phyloP scores from a whole-genome alignment of 306 rosid species.

The Quercus gilva region DNA sequence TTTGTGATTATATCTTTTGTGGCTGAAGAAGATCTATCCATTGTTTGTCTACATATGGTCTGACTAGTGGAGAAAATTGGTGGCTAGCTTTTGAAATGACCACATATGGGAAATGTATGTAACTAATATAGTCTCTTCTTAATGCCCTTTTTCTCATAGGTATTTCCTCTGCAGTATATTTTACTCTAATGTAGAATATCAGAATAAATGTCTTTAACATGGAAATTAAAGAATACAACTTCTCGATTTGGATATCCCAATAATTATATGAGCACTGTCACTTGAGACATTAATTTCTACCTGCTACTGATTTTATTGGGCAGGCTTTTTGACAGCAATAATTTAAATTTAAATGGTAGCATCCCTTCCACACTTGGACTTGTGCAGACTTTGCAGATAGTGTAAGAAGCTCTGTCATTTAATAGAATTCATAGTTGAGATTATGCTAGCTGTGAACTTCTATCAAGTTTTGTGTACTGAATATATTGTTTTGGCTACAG shows the following conservation, averaged over 20 bases:
- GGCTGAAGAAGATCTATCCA: neutral
- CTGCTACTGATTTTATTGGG: neutral
- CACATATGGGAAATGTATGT: neutral
- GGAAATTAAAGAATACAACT: neutral
- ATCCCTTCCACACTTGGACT: constrained; percentile 65
- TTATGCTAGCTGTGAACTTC: neutral
- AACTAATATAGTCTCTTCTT: neutral
- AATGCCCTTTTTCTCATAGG: neutral
- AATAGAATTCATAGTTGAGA: neutral
- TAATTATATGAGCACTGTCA: neutral
- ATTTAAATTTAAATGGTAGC: constrained; percentile 37
- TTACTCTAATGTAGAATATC: neutral
- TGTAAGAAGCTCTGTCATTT: constrained; percentile 51
- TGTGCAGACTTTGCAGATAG: constrained; percentile 41
- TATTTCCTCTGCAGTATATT: neutral
- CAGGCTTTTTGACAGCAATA: constrained; percentile 68
- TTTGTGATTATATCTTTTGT: neutral
- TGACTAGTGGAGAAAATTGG: neutral
- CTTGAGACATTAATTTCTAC: neutral
- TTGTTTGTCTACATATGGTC: neutral
- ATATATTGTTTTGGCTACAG: constrained; percentile 34
- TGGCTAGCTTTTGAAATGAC: neutral
- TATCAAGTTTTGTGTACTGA: constrained; percentile 4
- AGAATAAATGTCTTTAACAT: neutral
- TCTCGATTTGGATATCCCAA: neutral